phyloP scores from a whole-genome alignment of 441 rosid genomes.

The Corymbia calophylla region DNA sequence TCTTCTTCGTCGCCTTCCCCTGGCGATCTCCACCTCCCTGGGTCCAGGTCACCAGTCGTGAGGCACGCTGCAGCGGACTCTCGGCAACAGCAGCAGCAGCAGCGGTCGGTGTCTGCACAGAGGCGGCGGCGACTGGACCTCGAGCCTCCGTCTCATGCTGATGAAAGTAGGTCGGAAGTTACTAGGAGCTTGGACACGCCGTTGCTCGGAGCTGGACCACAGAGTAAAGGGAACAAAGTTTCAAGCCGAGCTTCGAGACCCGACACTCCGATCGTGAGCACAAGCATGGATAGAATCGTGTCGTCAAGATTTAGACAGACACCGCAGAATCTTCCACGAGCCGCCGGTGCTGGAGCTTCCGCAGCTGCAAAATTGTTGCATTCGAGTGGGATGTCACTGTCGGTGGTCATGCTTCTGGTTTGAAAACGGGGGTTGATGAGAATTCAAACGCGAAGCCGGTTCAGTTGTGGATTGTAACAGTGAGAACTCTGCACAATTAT shows the following conservation, averaged over 20 bases:
- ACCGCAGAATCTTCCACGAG: conserved; percentile 13
- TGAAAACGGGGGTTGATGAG: background rate
- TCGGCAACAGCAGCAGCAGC: conserved; percentile 12
- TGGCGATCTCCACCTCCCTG: conserved; percentile 19
- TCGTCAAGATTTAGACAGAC: conserved; percentile 23
- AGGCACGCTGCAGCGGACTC: conserved; percentile 4
- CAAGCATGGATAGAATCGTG: conserved; percentile 21
- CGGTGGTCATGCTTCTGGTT: background rate
- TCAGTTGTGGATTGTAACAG: background rate
- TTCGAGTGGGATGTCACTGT: conserved; percentile 28
- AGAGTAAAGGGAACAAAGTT: background rate
- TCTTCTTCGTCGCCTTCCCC: conserved; percentile 23
- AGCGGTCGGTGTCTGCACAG: conserved; percentile 44
- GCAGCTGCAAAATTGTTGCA: conserved; percentile 59
- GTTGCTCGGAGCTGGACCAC: background rate
- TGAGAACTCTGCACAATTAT: conserved; percentile 4
- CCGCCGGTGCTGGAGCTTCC: conserved; percentile 17
- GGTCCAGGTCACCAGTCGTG: conserved; percentile 30
- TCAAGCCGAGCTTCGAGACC: background rate
- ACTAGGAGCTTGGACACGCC: conserved; percentile 33
- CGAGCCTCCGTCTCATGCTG: conserved; percentile 16
- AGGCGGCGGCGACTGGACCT: conserved; percentile 35
- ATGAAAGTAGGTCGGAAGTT: conserved; percentile 30
- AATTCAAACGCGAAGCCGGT: conserved; percentile 2
- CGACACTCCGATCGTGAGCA: conserved; percentile 29